Percentiles rank a stretch among this genome's conserved stretches.
Evolutionary conservation across 1,284 basidiomycete species (phyloP).

Genomic region (Ustilago cynodontis): DNA sequence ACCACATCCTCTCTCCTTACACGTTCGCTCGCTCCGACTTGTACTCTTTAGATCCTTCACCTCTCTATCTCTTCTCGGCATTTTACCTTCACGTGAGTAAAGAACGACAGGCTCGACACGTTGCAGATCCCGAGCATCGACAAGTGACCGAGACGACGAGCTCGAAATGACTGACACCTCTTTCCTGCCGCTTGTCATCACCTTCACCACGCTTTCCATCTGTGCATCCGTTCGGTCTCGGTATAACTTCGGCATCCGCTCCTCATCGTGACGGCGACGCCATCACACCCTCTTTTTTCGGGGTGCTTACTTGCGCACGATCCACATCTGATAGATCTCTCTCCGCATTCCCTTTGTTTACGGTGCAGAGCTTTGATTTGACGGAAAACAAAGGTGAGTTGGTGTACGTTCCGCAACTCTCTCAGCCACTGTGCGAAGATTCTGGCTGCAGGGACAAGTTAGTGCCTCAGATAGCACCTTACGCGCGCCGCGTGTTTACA

Average conservation of each 20-base stretch:
- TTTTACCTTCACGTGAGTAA: background rate
- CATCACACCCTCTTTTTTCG: conserved; percentile 22
- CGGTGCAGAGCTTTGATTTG: background rate
- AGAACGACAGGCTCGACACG: background rate
- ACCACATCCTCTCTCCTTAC: background rate
- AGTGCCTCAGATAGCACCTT: background rate
- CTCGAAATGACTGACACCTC: too few relatives aligned
- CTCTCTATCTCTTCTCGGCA: background rate
- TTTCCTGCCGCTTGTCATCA: too few relatives aligned
- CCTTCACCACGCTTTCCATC: background rate
- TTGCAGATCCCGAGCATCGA: background rate
- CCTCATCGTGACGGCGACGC: conserved; percentile 6
- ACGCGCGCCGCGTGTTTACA: background rate
- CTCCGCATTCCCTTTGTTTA: conserved; percentile 5
- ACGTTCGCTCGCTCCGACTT: background rate
- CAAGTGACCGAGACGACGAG: background rate
- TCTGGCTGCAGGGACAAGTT: background rate
- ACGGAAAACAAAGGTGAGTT: conserved; percentile 12
- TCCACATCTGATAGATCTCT: background rate
- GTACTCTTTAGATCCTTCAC: background rate
- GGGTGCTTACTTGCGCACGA: conserved; percentile 10
- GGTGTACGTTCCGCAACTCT: background rate
- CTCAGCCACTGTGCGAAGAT: background rate
- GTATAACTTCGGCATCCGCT: background rate
- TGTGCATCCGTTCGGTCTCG: background rate